A percentile compares a stretch with the other conserved stretches of the same genome.
These are phyloP conservation scores for Amaranthus palmeri DNA, from an alignment of 148 eudicot genomes.

Conservation along the genomic window DNA sequence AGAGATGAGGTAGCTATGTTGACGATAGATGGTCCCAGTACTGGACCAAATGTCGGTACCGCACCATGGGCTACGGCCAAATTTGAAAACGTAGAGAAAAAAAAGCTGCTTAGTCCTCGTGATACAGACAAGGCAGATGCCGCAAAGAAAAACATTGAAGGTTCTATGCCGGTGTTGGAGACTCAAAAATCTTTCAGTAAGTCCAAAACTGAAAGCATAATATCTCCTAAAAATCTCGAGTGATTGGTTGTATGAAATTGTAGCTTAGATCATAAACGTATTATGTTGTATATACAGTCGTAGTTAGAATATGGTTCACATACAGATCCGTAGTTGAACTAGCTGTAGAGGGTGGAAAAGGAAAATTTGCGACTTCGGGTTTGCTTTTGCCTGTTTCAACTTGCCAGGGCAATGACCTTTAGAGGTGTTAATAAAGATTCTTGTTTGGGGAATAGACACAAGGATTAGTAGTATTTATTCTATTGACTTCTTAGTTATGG, in stretches of 20 bases:
- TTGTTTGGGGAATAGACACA: slow-evolving; percentile 1
- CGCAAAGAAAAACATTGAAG: slow-evolving; percentile 50
- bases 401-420: slow-evolving; percentile 2
- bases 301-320: slow-evolving; percentile 7
- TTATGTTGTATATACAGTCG: slow-evolving; percentile 10
- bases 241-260: slow-evolving; percentile 1
- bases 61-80: slow-evolving; percentile 89
- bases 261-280: slow-evolving; percentile 8
- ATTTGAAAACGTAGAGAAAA: slow-evolving; percentile 77
- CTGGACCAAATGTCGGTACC: slow-evolving; percentile 51
- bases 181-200: slow-evolving; percentile 66
- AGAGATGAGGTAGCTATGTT: slow-evolving; percentile 69
- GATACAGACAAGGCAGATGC: slow-evolving; percentile 50
- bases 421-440: not conserved
- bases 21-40: slow-evolving; percentile 68
- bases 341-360: not conserved
- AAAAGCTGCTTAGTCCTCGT: slow-evolving; percentile 62
- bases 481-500: not conserved
- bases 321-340: slow-evolving; percentile 3
- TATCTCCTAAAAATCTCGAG: slow-evolving; percentile 22
- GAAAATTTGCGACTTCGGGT: not conserved
- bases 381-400: not conserved
- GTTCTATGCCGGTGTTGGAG: slow-evolving; percentile 43
- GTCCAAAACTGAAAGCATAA: slow-evolving; percentile 23
- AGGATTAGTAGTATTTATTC: not conserved